Conservation (phyloP, 495 filamentous ascomycete genomes). For the Lasiosphaeria miniovina region DNA sequence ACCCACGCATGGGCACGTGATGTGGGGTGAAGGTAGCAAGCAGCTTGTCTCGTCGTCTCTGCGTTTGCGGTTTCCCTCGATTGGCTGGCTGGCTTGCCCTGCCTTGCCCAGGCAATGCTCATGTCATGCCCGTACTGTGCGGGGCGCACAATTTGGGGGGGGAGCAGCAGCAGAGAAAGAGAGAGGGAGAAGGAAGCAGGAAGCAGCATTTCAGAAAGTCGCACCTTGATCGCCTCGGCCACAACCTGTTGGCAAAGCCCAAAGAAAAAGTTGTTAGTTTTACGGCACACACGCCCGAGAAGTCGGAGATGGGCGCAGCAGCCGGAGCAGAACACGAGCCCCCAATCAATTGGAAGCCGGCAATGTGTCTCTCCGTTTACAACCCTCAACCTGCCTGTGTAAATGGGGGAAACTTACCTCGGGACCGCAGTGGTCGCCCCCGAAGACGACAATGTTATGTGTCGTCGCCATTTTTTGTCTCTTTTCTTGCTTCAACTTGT, state of each 20-base stretch:
- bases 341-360: no score
- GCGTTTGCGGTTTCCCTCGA: no score
- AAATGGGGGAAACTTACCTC: constrained; percentile 58
- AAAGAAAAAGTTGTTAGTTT: no score
- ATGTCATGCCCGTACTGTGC: not conserved
- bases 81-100: no score
- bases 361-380: not conserved
- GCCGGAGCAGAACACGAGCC: no score
- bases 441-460: constrained; percentile 66
- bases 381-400: not conserved
- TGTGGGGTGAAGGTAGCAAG: no score
- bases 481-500: not conserved
- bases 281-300: no score
- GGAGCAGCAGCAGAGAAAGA: not conserved
- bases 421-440: constrained; percentile 90
- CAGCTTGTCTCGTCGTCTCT: no score
- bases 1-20: no score
- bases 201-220: constrained; percentile 7
- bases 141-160: not conserved
- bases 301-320: no score
- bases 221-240: constrained; percentile 80
- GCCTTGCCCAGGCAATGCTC: no score
- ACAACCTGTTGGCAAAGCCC: constrained; percentile 36
- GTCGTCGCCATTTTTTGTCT: constrained; percentile 42
- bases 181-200: not conserved